Evolutionary conservation across 2,329 filamentous ascomycete species (phyloP).

Genomic region (Sclerotinia glacialis): DNA sequence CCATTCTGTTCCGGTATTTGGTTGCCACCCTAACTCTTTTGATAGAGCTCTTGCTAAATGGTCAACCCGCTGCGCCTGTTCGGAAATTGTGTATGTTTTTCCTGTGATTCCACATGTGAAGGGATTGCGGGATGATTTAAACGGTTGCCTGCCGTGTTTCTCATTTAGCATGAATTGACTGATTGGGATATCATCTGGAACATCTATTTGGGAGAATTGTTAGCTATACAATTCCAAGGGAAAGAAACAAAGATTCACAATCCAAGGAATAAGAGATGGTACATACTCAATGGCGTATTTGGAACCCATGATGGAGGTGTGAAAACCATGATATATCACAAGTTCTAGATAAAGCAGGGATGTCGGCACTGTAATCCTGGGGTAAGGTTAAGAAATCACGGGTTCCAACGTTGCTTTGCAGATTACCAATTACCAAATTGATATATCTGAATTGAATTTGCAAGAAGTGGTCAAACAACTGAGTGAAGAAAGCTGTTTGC

Average conservation of each 20-base stretch:
- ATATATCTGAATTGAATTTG: background rate
- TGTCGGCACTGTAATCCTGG: background rate
- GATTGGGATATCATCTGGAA: slow-evolving; percentile 70
- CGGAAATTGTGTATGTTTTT: slow-evolving; percentile 59
- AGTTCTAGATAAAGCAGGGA: background rate
- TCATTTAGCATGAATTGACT: slow-evolving; percentile 76
- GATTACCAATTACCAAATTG: background rate
- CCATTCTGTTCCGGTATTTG: slow-evolving; percentile 71
- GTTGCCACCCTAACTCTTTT: slow-evolving; percentile 68
- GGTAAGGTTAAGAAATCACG: background rate
- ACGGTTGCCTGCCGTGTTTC: slow-evolving; percentile 61
- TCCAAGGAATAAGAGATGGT: background rate
- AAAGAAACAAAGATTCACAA: background rate
- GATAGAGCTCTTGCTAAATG: slow-evolving; percentile 65
- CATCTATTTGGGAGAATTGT: slow-evolving; percentile 24
- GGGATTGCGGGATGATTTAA: slow-evolving; percentile 62
- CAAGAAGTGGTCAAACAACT: background rate
- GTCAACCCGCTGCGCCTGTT: slow-evolving; percentile 65
- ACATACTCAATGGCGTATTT: slow-evolving; percentile 53
- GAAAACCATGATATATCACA: slow-evolving; percentile 45
- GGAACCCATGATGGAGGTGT: slow-evolving; percentile 60
- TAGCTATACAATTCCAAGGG: slow-evolving; percentile 6
- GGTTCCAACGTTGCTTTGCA: background rate
- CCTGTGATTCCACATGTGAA: slow-evolving; percentile 77
- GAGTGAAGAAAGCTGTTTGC: background rate